Percentiles rank a stretch among this genome's conserved stretches.
phyloP scores from a whole-genome alignment of 768 basidiomycete species.

The Hortiboletus campestris region DNA sequence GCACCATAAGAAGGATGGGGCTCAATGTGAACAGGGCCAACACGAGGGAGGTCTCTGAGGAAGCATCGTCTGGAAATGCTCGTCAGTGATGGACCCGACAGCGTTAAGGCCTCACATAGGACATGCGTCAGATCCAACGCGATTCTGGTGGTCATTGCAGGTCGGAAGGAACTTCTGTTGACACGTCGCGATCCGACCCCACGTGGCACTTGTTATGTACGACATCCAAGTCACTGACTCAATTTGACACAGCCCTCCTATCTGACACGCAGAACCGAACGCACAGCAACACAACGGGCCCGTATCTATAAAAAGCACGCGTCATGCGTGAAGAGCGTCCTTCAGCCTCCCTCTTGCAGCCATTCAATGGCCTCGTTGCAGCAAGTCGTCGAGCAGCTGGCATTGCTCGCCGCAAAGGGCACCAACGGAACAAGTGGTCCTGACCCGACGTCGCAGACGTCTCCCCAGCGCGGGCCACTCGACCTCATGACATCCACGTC shows the following conservation, averaged over 20 bases:
- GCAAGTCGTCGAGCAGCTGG: slow-evolving; percentile 31
- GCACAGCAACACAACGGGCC: background rate
- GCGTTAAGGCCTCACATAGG: slow-evolving; percentile 43
- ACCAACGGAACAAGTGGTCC: slow-evolving; percentile 7
- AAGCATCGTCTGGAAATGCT: slow-evolving; percentile 52
- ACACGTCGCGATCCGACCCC: no score
- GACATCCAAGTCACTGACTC: no score
- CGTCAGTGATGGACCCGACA: background rate
- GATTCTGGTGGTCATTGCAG: slow-evolving; percentile 27
- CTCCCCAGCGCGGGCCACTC: slow-evolving; percentile 18
- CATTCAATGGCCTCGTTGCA: slow-evolving; percentile 26
- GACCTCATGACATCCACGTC: slow-evolving; percentile 37
- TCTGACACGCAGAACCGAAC: no score
- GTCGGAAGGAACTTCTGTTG: background rate
- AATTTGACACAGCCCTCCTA: no score
- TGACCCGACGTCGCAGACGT: slow-evolving; percentile 15
- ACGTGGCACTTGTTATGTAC: no score
- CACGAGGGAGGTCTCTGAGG: slow-evolving; percentile 52
- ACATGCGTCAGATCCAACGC: slow-evolving; percentile 69
- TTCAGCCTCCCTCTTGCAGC: background rate
- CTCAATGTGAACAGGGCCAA: slow-evolving; percentile 65
- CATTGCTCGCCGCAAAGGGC: slow-evolving; percentile 18
- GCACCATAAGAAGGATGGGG: slow-evolving; percentile 72
- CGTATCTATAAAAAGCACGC: slow-evolving; percentile 12
- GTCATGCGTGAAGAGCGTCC: background rate